These are phyloP conservation scores for Mortierella sp. DNA, from an alignment of 371 early-diverging fungal genomes.

Conservation along the genomic window DNA sequence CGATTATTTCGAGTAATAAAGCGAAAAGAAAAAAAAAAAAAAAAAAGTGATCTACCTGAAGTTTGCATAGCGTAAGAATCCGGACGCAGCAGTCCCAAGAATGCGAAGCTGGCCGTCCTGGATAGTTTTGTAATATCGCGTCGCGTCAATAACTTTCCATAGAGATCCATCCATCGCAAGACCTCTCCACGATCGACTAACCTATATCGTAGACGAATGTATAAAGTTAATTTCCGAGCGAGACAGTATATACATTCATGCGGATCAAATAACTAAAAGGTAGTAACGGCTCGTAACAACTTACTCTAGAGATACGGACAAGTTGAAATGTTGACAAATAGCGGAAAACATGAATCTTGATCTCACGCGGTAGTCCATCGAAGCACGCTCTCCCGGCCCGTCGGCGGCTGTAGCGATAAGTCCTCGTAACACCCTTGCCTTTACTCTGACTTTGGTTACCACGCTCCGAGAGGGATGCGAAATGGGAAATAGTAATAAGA, in stretches of 20 bases:
- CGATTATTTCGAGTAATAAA: too few species aligned
- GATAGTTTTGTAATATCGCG: constrained; percentile 65
- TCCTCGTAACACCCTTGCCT: constrained; percentile 12
- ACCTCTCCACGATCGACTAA: constrained; percentile 58
- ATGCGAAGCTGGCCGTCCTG: constrained; percentile 60
- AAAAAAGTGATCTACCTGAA: constrained; percentile 60
- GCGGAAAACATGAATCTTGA: constrained; percentile 45
- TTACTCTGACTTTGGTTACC: constrained; percentile 8
- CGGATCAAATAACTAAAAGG: not conserved
- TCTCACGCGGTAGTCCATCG: constrained; percentile 46
- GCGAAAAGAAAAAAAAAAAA: not conserved
- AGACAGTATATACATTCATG: not conserved
- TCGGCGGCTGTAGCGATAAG: constrained; percentile 7
- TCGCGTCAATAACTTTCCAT: constrained; percentile 64
- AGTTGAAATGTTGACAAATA: constrained; percentile 49
- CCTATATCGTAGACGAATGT: constrained; percentile 11
- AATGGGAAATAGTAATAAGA: not conserved
- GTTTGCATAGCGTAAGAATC: constrained; percentile 65
- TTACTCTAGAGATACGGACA: constrained; percentile 45
- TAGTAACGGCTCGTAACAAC: not conserved
- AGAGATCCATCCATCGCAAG: constrained; percentile 67
- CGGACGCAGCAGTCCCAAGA: constrained; percentile 62
- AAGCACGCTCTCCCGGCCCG: constrained; percentile 7
- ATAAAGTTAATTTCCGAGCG: not conserved
- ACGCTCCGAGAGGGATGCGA: constrained; percentile 13